These are phyloP conservation scores for Boletus sensibilis DNA, from an alignment of 768 basidiomycete genomes.

Conservation along the genomic window DNA sequence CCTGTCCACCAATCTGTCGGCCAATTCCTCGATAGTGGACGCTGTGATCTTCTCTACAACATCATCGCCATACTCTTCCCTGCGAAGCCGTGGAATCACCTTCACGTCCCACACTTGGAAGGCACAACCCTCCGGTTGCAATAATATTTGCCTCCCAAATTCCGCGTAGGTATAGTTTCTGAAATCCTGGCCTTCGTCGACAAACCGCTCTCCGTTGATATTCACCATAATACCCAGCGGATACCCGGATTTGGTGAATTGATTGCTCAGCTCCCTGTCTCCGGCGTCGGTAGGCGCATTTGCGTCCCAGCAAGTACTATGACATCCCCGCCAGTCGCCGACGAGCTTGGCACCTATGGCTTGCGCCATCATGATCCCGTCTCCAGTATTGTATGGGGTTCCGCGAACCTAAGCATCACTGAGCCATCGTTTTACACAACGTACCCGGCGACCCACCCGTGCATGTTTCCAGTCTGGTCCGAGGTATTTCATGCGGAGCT, in stretches of 20 bases:
- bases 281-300: slow-evolving; percentile 52
- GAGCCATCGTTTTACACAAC: not conserved
- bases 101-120: slow-evolving; percentile 67
- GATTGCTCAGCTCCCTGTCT: slow-evolving; percentile 60
- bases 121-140: slow-evolving; percentile 56
- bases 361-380: slow-evolving; percentile 55
- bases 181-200: slow-evolving; percentile 71
- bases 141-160: slow-evolving; percentile 59
- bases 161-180: slow-evolving; percentile 74
- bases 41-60: slow-evolving; percentile 57
- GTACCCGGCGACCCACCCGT: slow-evolving; percentile 37
- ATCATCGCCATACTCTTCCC: slow-evolving; percentile 65
- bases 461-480: slow-evolving; percentile 61
- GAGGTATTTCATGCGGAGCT: slow-evolving; percentile 51
- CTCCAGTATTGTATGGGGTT: slow-evolving; percentile 71
- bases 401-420: slow-evolving; percentile 52
- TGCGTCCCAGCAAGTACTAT: slow-evolving; percentile 72
- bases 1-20: slow-evolving; percentile 41
- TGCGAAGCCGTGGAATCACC: slow-evolving; percentile 43
- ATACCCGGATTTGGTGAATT: slow-evolving; percentile 73
- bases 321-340: slow-evolving; percentile 72
- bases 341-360: slow-evolving; percentile 51
- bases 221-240: slow-evolving; percentile 73
- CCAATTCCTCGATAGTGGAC: slow-evolving; percentile 48
- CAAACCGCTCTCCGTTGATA: slow-evolving; percentile 54